phyloP scores from a whole-genome alignment of 2,329 filamentous ascomycete species.

The Epichloe gansuensis region DNA sequence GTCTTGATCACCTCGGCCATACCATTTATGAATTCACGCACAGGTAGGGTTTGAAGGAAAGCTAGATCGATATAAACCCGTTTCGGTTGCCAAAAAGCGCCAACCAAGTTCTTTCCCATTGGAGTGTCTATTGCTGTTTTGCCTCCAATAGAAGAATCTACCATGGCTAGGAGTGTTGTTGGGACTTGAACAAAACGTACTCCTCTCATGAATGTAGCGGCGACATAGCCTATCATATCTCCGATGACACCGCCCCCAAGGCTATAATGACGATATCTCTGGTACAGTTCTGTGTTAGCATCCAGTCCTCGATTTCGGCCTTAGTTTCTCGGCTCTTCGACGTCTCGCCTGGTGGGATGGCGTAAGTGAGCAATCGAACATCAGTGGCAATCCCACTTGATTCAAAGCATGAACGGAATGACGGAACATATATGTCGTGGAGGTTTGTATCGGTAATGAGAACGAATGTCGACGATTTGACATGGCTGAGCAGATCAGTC shows the following conservation, averaged over 20 bases:
- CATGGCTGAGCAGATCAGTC: slow-evolving; percentile 64
- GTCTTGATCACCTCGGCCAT: slow-evolving; percentile 99
- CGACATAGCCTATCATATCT: slow-evolving; percentile 95
- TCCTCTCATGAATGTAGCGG: slow-evolving; percentile 96
- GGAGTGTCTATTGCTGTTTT: slow-evolving; percentile 98
- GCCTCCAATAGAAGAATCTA: slow-evolving; percentile 94
- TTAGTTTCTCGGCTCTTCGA: slow-evolving; percentile 92
- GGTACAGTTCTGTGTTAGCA: slow-evolving; percentile 83
- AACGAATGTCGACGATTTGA: slow-evolving; percentile 82
- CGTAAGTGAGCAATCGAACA: slow-evolving; percentile 70
- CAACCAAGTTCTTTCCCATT: slow-evolving; percentile 89
- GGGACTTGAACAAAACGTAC: slow-evolving; percentile 94
- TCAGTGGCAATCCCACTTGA: slow-evolving; percentile 14
- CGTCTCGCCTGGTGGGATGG: slow-evolving; percentile 80
- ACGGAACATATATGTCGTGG: slow-evolving; percentile 64
- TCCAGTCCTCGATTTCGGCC: slow-evolving; percentile 94
- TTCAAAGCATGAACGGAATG: slow-evolving; percentile 44
- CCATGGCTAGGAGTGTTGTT: slow-evolving; percentile 90
- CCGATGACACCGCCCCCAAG: slow-evolving; percentile 94
- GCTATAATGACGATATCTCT: slow-evolving; percentile 92
- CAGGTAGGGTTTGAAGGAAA: slow-evolving; percentile 82
- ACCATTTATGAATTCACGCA: slow-evolving; percentile 91
- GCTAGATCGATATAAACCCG: slow-evolving; percentile 89
- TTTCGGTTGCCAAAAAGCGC: slow-evolving; percentile 91
- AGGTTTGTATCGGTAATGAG: slow-evolving; percentile 96